Conservation (phyloP, 2,329 filamentous ascomycete species). For the Colletotrichum eleusines region DNA sequence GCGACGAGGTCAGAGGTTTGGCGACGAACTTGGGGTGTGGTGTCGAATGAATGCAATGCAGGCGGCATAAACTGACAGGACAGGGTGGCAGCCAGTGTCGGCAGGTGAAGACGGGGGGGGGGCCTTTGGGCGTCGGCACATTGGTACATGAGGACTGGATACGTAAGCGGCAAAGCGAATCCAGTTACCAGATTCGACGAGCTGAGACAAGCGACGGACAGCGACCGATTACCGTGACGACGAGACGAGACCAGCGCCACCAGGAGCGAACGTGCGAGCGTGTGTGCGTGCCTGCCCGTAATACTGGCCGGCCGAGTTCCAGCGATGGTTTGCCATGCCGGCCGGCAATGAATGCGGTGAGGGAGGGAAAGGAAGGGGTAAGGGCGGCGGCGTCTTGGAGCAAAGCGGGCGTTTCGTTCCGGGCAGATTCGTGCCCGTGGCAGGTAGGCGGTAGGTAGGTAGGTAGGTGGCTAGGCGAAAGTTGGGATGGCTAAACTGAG, state of each 20-base stretch:
- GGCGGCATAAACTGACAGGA: background rate
- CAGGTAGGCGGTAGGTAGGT: too few species aligned
- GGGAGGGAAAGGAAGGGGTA: background rate
- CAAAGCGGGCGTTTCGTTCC: too few species aligned
- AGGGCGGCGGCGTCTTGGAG: too few species aligned
- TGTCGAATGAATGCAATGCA: too few species aligned
- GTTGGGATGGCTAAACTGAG: too few species aligned
- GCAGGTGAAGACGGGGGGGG: background rate
- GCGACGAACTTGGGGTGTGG: background rate
- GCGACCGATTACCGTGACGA: conserved; percentile 1
- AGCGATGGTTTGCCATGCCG: background rate
- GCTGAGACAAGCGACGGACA: conserved; percentile 33
- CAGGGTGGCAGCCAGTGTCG: background rate
- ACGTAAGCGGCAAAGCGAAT: background rate
- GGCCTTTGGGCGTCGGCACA: conserved; percentile 16
- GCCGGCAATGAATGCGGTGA: conserved; percentile 15
- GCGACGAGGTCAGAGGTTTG: conserved; percentile 1
- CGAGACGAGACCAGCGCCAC: conserved; percentile 5
- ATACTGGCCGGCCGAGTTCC: conserved; percentile 3
- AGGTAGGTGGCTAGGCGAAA: too few species aligned
- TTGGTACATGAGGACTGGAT: conserved; percentile 21
- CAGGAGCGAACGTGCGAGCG: too few species aligned
- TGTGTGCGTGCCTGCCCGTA: conserved; percentile 1
- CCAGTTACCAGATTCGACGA: conserved; percentile 21
- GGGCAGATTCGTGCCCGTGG: too few species aligned